These are phyloP conservation scores for Lecanosticta acicola DNA, from an alignment of 2,329 filamentous ascomycete species.

Conservation along the genomic window DNA sequence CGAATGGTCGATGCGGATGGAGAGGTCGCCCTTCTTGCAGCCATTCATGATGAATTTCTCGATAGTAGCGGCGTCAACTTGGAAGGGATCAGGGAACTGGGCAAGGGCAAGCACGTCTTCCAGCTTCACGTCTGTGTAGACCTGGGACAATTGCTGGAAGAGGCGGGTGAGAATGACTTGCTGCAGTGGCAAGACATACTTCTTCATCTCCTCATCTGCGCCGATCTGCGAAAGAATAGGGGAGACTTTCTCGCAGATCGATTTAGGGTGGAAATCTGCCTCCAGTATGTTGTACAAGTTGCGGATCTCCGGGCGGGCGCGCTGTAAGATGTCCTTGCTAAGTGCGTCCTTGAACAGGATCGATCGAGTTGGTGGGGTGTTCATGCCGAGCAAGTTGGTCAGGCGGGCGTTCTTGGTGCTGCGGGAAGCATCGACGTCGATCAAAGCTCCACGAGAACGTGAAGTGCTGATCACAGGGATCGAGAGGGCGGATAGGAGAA, in stretches of 20 bases:
- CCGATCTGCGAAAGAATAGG: slow-evolving; percentile 93
- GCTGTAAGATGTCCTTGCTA: slow-evolving; percentile 89
- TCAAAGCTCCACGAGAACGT: slow-evolving; percentile 87
- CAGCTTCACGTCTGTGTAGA: slow-evolving; percentile 96
- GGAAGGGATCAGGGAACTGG: slow-evolving; percentile 92
- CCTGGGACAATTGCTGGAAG: slow-evolving; percentile 97
- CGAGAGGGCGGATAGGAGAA: slow-evolving; percentile 88
- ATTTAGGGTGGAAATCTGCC: slow-evolving; percentile 97
- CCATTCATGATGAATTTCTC: slow-evolving; percentile 99
- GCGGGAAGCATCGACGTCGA: slow-evolving; percentile 92
- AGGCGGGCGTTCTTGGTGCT: slow-evolving; percentile 99
- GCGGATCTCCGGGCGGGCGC: slow-evolving; percentile 87
- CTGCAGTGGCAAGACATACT: slow-evolving; percentile 91
- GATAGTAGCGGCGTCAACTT: slow-evolving; percentile 82
- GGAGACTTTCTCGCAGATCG: slow-evolving; percentile 98
- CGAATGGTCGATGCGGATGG: slow-evolving; percentile 92
- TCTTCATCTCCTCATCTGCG: slow-evolving; percentile 89
- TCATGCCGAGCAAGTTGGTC: slow-evolving; percentile 93
- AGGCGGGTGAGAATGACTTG: slow-evolving; percentile 97
- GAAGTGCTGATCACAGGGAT: slow-evolving; percentile 99
- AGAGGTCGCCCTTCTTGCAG: slow-evolving; percentile 98
- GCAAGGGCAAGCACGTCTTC: slow-evolving; percentile 89
- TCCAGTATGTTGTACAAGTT: slow-evolving; percentile 98
- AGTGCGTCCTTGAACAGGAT: slow-evolving; percentile 93
- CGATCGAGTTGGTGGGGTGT: slow-evolving; percentile 77